These are phyloP conservation scores for Pseudomassariella vexata DNA, from an alignment of 2,329 filamentous ascomycete species.

Conservation along the genomic window DNA sequence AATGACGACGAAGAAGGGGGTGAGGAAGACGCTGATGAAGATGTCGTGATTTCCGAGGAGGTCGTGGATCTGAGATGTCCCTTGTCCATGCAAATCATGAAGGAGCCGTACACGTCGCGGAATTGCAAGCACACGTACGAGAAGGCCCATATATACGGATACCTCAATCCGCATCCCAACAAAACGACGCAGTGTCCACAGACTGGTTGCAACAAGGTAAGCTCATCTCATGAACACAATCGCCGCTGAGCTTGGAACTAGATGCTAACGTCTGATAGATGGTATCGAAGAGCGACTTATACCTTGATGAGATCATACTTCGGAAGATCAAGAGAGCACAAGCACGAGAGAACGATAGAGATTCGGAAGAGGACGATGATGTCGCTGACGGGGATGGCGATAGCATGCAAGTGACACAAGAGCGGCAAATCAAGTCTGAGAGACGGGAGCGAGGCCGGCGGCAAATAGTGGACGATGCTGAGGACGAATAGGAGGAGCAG, in stretches of 20 bases:
- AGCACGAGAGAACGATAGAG: constrained; percentile 32
- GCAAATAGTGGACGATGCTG: not conserved
- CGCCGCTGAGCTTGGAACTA: too few species aligned
- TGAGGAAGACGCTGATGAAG: constrained; percentile 56
- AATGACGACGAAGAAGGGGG: constrained; percentile 29
- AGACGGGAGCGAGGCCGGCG: constrained; percentile 2
- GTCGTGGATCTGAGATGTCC: constrained; percentile 64
- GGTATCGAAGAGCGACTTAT: constrained; percentile 47
- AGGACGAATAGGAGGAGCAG: not conserved
- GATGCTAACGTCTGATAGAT: constrained; percentile 32
- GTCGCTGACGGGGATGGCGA: constrained; percentile 24
- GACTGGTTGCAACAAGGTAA: constrained; percentile 56
- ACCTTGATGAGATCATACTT: constrained; percentile 48
- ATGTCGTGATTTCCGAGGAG: constrained; percentile 61
- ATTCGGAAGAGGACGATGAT: constrained; percentile 37
- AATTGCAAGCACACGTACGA: constrained; percentile 72
- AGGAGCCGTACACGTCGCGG: constrained; percentile 59
- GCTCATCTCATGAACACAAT: constrained; percentile 15
- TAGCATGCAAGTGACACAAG: constrained; percentile 12
- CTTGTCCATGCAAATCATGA: constrained; percentile 58
- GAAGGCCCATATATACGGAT: constrained; percentile 55
- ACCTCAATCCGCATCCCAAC: constrained; percentile 28
- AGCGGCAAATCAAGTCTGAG: constrained; percentile 14
- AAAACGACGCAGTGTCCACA: constrained; percentile 54
- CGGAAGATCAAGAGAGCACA: constrained; percentile 51